These are phyloP conservation scores for Syncephalastrum racemosum DNA, from an alignment of 371 early-diverging fungal genomes.

Conservation along the genomic window DNA sequence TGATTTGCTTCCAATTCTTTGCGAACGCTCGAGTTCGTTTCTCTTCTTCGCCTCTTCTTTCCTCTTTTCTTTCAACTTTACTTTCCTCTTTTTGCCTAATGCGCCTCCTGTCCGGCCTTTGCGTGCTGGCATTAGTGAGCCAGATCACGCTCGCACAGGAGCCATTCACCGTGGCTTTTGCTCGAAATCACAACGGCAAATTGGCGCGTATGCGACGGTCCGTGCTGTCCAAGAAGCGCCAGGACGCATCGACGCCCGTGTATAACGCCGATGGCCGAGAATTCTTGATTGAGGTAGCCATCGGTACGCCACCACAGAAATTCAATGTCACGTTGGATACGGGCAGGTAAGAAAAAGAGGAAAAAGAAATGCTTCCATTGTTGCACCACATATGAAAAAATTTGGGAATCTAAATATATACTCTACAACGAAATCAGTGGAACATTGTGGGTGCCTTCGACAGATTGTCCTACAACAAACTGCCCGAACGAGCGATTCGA, in stretches of 20 bases:
- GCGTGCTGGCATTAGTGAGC: too few relatives aligned
- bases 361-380: slow-evolving; percentile 1
- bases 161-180: slow-evolving; percentile 4
- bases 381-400: not conserved
- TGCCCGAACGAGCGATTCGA: slow-evolving; percentile 32
- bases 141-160: not conserved
- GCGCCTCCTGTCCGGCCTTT: too few relatives aligned
- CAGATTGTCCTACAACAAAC: slow-evolving; percentile 20
- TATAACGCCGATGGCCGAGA: slow-evolving; percentile 33
- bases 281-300: slow-evolving; percentile 25
- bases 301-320: slow-evolving; percentile 40
- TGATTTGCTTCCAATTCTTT: too few relatives aligned
- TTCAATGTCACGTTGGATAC: slow-evolving; percentile 37
- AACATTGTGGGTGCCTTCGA: slow-evolving; percentile 38
- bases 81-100: too few relatives aligned
- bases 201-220: slow-evolving; percentile 3
- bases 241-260: slow-evolving; percentile 4
- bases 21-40: too few relatives aligned
- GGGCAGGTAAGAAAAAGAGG: slow-evolving; percentile 29
- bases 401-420: slow-evolving; percentile 1
- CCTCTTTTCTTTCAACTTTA: too few relatives aligned
- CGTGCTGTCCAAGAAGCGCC: slow-evolving; percentile 3
- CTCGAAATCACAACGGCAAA: slow-evolving; percentile 7
- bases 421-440: slow-evolving; percentile 6
- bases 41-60: too few relatives aligned